Base-by-base conservation (phyloP, 148 eudicot species). In the Selenicereus undatus region DNA sequence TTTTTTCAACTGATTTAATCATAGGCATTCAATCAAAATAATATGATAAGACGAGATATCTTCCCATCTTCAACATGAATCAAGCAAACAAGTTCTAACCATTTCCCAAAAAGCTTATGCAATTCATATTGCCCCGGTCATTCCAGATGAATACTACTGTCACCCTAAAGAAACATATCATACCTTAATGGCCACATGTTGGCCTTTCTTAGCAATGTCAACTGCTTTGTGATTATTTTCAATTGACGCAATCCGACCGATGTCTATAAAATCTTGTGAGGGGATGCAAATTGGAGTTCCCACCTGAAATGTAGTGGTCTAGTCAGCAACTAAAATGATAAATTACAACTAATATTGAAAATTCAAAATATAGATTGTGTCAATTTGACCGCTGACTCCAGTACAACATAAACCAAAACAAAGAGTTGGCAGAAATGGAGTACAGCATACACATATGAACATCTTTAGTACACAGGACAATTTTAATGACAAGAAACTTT, bases 251-350 rank as follows among this genome's bases (percentile, higher is more conserved):
- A 95, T 89, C 69, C 88, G 91, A 43, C 97, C 98, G 84, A 92
- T 91, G 76, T 88, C 93, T 69, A 93, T 85, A 70, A 91, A 92
- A 0, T 92, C 94, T 84, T 75, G 84, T 24, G 87, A 86, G 71
- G 97, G 99, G 78, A 95, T 79, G 82, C 97, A 95, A 65, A 95
- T 86, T 45, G 97, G 99, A 71, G 99, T 93, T 45, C 99, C 99
- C 74, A 95, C 82, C 97, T 95, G 90, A 72, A 80, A 51, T 73
- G 29, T 39, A 64, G 70, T 18, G 21, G n/a, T 35, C 52, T 48
- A 48, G 27, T 83, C 76, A 83, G 74, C 12, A 75, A 36, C 68
- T 17, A 8, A 24, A 21, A 73, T 10, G 43, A 39, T 39, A 8
- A 43, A 73, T 21, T 21, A 45, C 1, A 20, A 60, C 27, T 4